phyloP scores from a whole-genome alignment of 2,329 filamentous ascomycete species.

The Uncinocarpus reesii region DNA sequence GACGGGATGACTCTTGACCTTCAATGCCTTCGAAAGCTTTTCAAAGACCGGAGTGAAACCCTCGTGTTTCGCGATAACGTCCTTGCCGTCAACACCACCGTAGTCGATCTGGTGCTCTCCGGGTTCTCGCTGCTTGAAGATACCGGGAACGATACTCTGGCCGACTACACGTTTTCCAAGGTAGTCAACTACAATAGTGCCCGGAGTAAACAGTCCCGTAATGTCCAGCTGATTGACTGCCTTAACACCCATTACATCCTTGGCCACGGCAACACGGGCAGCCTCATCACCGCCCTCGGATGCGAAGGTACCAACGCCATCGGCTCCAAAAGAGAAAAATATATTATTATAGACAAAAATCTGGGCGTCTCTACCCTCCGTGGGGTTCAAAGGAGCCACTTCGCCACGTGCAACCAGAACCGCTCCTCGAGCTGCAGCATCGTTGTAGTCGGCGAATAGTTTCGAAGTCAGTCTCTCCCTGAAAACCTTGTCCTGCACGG shows the following conservation, averaged over 20 bases:
- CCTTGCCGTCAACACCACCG: slow-evolving; percentile 93
- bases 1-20: slow-evolving; percentile 87
- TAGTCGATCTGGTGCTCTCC: slow-evolving; percentile 99
- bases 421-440: slow-evolving; percentile 83
- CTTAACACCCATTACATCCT: slow-evolving; percentile 89
- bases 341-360: slow-evolving; percentile 99
- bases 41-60: slow-evolving; percentile 75
- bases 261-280: slow-evolving; percentile 87
- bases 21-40: slow-evolving; percentile 80
- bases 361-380: slow-evolving; percentile 81
- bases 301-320: slow-evolving; percentile 93
- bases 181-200: slow-evolving; percentile 93
- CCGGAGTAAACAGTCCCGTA: slow-evolving; percentile 83
- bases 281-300: slow-evolving; percentile 95
- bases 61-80: slow-evolving; percentile 82
- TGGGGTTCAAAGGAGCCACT: slow-evolving; percentile 87
- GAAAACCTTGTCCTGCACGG: slow-evolving; percentile 91
- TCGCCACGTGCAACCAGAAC: slow-evolving; percentile 87
- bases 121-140: slow-evolving; percentile 96
- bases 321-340: slow-evolving; percentile 96
- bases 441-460: slow-evolving; percentile 94
- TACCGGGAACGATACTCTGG: slow-evolving; percentile 95
- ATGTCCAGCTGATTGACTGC: slow-evolving; percentile 97
- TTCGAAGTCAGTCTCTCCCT: slow-evolving; percentile 88
- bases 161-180: slow-evolving; percentile 93